Conservation (phyloP, 805 yeast species). For the Zygosaccharomyces lentus region DNA sequence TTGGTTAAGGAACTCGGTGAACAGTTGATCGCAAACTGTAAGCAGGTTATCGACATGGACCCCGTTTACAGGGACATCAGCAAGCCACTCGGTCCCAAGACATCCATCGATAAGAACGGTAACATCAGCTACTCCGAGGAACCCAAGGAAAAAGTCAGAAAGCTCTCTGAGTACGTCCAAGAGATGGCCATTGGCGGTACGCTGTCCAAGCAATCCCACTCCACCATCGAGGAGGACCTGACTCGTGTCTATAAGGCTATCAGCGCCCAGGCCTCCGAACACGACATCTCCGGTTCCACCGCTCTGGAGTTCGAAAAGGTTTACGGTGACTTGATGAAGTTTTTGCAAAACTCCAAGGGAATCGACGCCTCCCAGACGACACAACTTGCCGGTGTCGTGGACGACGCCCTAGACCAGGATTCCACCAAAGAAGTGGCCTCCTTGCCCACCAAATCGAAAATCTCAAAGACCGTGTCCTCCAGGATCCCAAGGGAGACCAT, state of each 20-base stretch:
- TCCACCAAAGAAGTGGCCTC: constrained; percentile 80
- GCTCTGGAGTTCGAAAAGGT: constrained; percentile 67
- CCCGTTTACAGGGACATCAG: constrained; percentile 96
- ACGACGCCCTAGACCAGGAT: constrained; percentile 47
- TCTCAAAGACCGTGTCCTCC: constrained; percentile 68
- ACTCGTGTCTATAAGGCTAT: constrained; percentile 78
- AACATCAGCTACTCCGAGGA: constrained; percentile 78
- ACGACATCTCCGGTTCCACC: constrained; percentile 50
- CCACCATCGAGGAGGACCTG: constrained; percentile 80
- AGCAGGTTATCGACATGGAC: constrained; percentile 68
- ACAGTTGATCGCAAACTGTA: constrained; percentile 93
- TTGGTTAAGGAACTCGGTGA: constrained; percentile 87
- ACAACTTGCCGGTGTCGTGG: constrained; percentile 47
- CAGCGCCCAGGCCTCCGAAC: constrained; percentile 56
- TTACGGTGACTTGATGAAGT: constrained; percentile 65
- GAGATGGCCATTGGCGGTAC: constrained; percentile 96
- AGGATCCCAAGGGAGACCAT: constrained; percentile 76
- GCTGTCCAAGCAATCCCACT: constrained; percentile 62
- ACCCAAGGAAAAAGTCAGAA: constrained; percentile 86
- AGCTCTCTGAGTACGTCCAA: constrained; percentile 89
- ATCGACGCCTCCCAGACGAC: constrained; percentile 65
- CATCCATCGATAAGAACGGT: constrained; percentile 84
- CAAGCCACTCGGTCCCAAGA: constrained; percentile 92
- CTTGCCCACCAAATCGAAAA: constrained; percentile 66
- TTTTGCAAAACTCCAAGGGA: constrained; percentile 64